These are phyloP conservation scores for Ceratocystis variospora DNA, from an alignment of 2,329 filamentous ascomycete species.

Conservation along the genomic window DNA sequence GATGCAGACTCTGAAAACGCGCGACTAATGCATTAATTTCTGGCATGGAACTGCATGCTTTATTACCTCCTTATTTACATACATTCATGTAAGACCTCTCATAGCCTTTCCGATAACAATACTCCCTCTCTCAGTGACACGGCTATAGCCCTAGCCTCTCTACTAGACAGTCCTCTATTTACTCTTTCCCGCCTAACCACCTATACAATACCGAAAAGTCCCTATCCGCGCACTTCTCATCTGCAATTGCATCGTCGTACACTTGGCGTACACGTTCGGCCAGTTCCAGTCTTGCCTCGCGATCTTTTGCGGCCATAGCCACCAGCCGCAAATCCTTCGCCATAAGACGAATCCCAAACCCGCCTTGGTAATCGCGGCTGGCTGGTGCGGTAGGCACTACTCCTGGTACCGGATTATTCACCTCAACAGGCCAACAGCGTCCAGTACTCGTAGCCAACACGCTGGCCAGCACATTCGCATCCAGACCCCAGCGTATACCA, in stretches of 20 bases:
- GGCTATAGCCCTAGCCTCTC: background rate
- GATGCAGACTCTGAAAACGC: constrained; percentile 35
- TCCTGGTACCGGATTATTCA: constrained; percentile 88
- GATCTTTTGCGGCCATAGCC: constrained; percentile 55
- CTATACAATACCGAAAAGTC: constrained; percentile 76
- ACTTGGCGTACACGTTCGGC: constrained; percentile 49
- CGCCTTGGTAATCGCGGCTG: constrained; percentile 59
- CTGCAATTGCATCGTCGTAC: constrained; percentile 51
- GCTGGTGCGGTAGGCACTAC: constrained; percentile 67
- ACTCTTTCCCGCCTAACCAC: constrained; percentile 46
- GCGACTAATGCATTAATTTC: constrained; percentile 30
- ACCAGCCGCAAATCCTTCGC: constrained; percentile 65
- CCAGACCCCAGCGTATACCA: constrained; percentile 46
- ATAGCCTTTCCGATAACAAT: background rate
- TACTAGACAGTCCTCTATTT: background rate
- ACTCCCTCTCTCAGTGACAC: background rate
- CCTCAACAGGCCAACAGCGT: constrained; percentile 87
- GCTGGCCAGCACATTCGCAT: constrained; percentile 54
- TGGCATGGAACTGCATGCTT: background rate
- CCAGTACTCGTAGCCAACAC: constrained; percentile 91
- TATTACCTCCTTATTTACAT: constrained; percentile 3
- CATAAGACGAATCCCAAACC: constrained; percentile 67
- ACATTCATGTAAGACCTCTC: background rate
- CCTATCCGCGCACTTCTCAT: constrained; percentile 49
- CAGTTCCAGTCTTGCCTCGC: constrained; percentile 50